Conservation (phyloP, 495 filamentous ascomycete species). For the Podospora conica region DNA sequence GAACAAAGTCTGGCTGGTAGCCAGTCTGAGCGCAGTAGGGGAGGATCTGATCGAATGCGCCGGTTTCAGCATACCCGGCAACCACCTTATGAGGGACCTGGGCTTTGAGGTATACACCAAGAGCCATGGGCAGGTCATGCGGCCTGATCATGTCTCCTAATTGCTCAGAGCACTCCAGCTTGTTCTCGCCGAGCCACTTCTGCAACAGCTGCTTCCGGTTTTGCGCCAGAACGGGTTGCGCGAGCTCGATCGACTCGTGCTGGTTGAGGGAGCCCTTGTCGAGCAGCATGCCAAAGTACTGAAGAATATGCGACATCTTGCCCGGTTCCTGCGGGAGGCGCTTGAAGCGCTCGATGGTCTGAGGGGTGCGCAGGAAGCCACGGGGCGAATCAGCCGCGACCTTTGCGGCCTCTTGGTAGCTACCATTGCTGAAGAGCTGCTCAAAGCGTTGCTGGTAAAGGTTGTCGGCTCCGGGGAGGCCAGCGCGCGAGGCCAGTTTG, state of each 20-base stretch:
- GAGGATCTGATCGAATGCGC: conserved; percentile 92
- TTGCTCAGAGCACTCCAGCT: conserved; percentile 91
- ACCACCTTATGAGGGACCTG: conserved; percentile 88
- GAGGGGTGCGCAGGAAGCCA: conserved; percentile 85
- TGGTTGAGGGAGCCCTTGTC: conserved; percentile 92
- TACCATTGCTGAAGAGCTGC: conserved; percentile 64
- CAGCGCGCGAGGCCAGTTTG: conserved; percentile 90
- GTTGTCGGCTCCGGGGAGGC: conserved; percentile 90
- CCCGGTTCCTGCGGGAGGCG: conserved; percentile 64
- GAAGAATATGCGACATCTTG: conserved; percentile 86
- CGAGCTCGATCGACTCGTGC: conserved; percentile 89
- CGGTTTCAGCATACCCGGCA: conserved; percentile 88
- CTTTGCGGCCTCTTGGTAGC: conserved; percentile 85
- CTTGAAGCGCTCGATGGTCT: conserved; percentile 95
- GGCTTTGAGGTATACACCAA: conserved; percentile 80
- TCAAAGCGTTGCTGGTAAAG: conserved; percentile 93
- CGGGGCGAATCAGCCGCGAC: conserved; percentile 93
- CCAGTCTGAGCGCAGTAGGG: conserved; percentile 76
- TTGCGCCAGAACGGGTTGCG: conserved; percentile 84
- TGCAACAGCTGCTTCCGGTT: conserved; percentile 92
- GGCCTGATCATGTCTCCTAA: conserved; percentile 87
- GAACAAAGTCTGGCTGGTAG: conserved; percentile 88
- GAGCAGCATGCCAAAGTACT: conserved; percentile 95
- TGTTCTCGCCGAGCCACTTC: conserved; percentile 95
- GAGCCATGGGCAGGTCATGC: conserved; percentile 79